These are phyloP conservation scores for Trichosporon faecale DNA, from an alignment of 1,284 basidiomycete species.

Conservation along the genomic window DNA sequence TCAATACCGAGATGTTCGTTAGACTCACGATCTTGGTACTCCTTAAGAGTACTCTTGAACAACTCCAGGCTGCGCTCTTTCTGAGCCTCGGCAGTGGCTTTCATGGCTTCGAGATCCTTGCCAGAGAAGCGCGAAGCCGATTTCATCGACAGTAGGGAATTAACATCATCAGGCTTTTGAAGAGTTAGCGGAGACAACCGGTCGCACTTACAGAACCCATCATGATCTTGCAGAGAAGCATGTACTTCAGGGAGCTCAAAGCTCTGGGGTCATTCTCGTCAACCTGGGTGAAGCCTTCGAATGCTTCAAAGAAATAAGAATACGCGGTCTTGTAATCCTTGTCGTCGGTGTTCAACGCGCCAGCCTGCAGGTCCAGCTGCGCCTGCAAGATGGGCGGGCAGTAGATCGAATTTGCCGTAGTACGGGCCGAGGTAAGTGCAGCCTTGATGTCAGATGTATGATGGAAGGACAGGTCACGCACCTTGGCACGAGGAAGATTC, in stretches of 20 bases:
- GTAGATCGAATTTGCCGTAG: constrained; percentile 95
- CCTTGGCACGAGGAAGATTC: constrained; percentile 94
- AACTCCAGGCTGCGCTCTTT: constrained; percentile 82
- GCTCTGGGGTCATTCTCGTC: constrained; percentile 56
- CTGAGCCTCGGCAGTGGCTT: constrained; percentile 88
- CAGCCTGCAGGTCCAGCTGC: constrained; percentile 85
- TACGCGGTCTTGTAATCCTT: constrained; percentile 97
- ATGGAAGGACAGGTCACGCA: constrained; percentile 34
- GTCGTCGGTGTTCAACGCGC: constrained; percentile 91
- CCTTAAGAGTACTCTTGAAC: constrained; percentile 81
- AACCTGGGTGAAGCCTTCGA: constrained; percentile 74
- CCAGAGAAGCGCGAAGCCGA: constrained; percentile 78
- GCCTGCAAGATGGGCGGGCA: constrained; percentile 92
- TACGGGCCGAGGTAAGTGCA: constrained; percentile 84
- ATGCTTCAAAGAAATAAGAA: constrained; percentile 96
- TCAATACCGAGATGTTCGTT: not conserved
- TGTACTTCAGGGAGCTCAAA: constrained; percentile 89
- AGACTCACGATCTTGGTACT: constrained; percentile 75
- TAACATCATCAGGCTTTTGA: constrained; percentile 83
- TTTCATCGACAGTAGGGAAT: constrained; percentile 78
- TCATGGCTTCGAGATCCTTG: constrained; percentile 87
- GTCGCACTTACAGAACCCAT: constrained; percentile 70
- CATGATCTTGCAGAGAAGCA: constrained; percentile 98
- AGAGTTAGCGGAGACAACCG: not conserved
- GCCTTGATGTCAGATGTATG: constrained; percentile 58